A percentile compares a stretch with the other conserved stretches of the same genome.
phyloP scores from a whole-genome alignment of 306 rosid species.

The Acacia confusa region DNA sequence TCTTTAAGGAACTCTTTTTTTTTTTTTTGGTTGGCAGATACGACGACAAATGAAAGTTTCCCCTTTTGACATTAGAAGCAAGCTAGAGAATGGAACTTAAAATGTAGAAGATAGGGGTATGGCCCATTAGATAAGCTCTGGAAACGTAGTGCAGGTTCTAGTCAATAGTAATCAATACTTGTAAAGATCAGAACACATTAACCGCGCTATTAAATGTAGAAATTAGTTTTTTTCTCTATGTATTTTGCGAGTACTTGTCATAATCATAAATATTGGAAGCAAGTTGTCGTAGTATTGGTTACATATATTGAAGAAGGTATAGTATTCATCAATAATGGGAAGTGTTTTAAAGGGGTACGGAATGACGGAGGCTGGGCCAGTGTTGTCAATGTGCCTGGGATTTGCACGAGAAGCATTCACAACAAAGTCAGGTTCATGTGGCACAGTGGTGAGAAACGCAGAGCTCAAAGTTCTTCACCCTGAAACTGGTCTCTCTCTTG shows the following conservation, averaged over 20 bases:
- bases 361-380: constrained; percentile 98
- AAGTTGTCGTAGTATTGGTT: too few relatives aligned
- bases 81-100: not conserved
- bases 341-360: constrained; percentile 62
- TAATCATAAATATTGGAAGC: too few relatives aligned
- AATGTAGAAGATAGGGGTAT: not conserved
- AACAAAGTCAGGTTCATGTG: constrained; percentile 79
- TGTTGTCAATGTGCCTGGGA: constrained; percentile 65
- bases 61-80: not conserved
- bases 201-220: too few relatives aligned
- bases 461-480: constrained; percentile 79
- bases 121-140: too few relatives aligned
- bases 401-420: constrained; percentile 71
- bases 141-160: too few relatives aligned
- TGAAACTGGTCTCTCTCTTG: constrained; percentile 61
- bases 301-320: too few relatives aligned
- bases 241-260: too few relatives aligned
- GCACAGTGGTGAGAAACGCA: constrained; percentile 76
- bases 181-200: too few relatives aligned
- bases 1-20: too few relatives aligned
- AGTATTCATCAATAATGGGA: too few relatives aligned
- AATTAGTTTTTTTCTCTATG: too few relatives aligned
- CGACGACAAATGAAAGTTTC: not conserved
- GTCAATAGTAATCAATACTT: too few relatives aligned
- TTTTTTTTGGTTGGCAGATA: not conserved